Percentiles rank a stretch among this genome's conserved stretches.
These are phyloP conservation scores for Aspergillus affinis DNA, from an alignment of 495 filamentous ascomycete genomes.

Conservation along the genomic window DNA sequence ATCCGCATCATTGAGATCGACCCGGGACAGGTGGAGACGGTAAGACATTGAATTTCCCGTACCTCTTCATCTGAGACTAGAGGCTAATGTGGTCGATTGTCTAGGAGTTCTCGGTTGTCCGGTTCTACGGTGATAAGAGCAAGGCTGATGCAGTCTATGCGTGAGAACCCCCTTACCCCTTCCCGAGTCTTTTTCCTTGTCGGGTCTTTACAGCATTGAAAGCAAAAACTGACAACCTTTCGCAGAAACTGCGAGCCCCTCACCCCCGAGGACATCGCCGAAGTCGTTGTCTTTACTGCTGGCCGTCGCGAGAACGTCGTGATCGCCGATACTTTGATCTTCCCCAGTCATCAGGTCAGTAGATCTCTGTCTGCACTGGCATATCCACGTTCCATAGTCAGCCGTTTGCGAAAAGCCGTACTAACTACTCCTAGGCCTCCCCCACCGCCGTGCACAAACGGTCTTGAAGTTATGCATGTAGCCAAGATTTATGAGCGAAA, in stretches of 20 bases:
- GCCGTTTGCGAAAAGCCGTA: background rate
- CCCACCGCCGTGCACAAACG: conserved; percentile 11
- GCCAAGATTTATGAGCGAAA: background rate
- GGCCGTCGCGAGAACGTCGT: conserved; percentile 92
- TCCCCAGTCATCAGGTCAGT: conserved; percentile 85
- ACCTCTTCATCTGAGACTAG: background rate
- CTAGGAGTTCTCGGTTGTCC: conserved; percentile 89
- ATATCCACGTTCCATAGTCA: background rate
- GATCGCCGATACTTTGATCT: conserved; percentile 87
- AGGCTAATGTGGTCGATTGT: conserved; percentile 9
- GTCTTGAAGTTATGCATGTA: background rate
- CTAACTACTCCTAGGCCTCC: conserved; percentile 11
- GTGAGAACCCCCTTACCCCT: conserved; percentile 62
- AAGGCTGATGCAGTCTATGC: conserved; percentile 97
- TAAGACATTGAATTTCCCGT: conserved; percentile 32
- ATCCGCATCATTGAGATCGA: conserved; percentile 92
- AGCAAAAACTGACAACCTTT: conserved; percentile 11
- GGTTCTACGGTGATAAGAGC: conserved; percentile 87
- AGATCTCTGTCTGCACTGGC: background rate
- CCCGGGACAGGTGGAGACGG: conserved; percentile 95
- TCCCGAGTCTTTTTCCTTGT: background rate
- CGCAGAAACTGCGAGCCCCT: conserved; percentile 80
- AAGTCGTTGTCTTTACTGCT: conserved; percentile 88
- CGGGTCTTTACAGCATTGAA: background rate
- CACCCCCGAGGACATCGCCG: conserved; percentile 92